Conservation (phyloP, 192 early-diverging fungal species). For the Umbelopsis isabellina region DNA sequence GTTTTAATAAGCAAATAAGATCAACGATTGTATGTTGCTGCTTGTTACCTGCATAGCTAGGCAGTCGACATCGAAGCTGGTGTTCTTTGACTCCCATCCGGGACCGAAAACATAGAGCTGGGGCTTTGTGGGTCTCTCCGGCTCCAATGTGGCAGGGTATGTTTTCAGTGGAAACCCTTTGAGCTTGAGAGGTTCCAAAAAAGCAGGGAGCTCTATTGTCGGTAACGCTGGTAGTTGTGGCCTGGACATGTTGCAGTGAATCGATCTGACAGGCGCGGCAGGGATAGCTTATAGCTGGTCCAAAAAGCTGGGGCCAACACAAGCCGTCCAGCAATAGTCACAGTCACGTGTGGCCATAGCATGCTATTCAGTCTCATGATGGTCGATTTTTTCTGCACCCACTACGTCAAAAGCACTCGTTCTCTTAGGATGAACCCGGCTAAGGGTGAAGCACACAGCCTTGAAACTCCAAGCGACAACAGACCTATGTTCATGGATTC, state of each 20-base stretch:
- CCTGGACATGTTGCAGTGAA: neutral
- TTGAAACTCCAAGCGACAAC: neutral
- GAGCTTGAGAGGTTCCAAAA: conserved; percentile 35
- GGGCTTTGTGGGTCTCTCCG: conserved; percentile 30
- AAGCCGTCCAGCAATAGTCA: neutral
- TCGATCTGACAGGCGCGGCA: neutral
- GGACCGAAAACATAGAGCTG: conserved; percentile 58
- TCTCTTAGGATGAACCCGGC: conserved; percentile 17
- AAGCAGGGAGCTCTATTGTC: conserved; percentile 32
- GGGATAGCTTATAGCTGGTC: neutral
- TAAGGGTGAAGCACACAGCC: neutral
- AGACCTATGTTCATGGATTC: neutral
- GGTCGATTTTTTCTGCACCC: too few species aligned
- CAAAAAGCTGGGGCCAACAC: neutral
- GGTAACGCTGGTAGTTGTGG: conserved; percentile 24
- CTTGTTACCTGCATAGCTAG: conserved; percentile 50
- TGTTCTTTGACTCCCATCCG: conserved; percentile 32
- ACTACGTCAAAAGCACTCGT: neutral
- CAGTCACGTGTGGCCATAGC: neutral
- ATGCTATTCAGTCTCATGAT: neutral
- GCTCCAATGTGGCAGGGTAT: conserved; percentile 38
- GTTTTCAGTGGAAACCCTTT: conserved; percentile 49
- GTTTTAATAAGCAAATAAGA: neutral
- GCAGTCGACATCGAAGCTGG: conserved; percentile 59
- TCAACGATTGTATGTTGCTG: neutral